Evolutionary conservation across 257 asterid species (phyloP).

Genomic region (Gentiana macrophylla): DNA sequence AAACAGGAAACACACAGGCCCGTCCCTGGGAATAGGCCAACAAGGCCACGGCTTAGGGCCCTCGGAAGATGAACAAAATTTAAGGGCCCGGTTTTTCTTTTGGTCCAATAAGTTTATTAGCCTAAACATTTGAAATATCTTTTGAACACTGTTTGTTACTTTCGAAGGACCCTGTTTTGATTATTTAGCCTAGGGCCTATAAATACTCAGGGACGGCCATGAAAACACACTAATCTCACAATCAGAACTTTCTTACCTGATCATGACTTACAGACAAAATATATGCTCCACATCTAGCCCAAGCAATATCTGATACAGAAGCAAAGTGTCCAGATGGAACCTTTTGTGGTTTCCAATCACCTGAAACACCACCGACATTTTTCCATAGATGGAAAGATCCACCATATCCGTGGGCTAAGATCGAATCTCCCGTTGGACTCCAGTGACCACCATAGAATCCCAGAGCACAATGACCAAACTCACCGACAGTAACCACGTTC

Average conservation of each 20-base stretch:
- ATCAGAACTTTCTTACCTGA: slow-evolving; percentile 45
- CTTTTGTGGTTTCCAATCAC: slow-evolving; percentile 92
- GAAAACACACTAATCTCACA: not conserved
- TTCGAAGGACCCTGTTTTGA: too few species aligned
- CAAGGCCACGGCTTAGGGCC: too few species aligned
- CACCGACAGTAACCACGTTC: slow-evolving; percentile 95
- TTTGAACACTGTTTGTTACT: too few species aligned
- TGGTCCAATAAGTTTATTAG: too few species aligned
- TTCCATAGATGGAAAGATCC: slow-evolving; percentile 94
- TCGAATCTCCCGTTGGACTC: slow-evolving; percentile 65
- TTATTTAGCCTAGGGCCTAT: too few species aligned
- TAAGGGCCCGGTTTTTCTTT: too few species aligned
- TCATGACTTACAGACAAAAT: slow-evolving; percentile 89
- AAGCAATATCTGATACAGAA: slow-evolving; percentile 71
- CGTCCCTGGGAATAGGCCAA: too few species aligned
- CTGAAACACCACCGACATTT: slow-evolving; percentile 59
- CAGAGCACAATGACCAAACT: slow-evolving; percentile 84
- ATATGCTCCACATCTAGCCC: slow-evolving; percentile 79
- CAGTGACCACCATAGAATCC: slow-evolving; percentile 98
- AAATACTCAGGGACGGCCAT: too few species aligned
- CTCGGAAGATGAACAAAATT: too few species aligned
- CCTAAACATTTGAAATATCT: too few species aligned
- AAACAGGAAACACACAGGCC: too few species aligned
- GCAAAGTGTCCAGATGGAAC: slow-evolving; percentile 98
- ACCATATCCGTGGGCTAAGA: slow-evolving; percentile 94